phyloP scores from a whole-genome alignment of 2,329 filamentous ascomycete genomes.

The Cyclaneusma minus region DNA sequence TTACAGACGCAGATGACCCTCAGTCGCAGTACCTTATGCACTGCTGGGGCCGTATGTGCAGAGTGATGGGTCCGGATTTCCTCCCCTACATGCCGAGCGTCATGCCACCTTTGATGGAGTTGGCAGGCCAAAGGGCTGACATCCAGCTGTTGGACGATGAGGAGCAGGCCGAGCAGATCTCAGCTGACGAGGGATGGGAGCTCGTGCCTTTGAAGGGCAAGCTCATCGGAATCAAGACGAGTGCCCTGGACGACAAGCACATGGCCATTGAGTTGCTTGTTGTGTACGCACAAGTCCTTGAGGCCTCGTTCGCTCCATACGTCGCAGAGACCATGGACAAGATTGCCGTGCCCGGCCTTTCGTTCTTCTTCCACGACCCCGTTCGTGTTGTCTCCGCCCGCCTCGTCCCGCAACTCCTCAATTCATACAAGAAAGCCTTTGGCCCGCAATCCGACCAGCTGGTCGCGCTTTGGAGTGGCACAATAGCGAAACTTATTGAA shows the following conservation, averaged over 20 bases:
- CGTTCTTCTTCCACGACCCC: constrained; percentile 98
- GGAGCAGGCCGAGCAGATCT: constrained; percentile 80
- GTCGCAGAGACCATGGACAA: constrained; percentile 91
- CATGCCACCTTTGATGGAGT: constrained; percentile 82
- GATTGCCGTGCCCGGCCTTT: constrained; percentile 81
- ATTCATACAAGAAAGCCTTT: constrained; percentile 85
- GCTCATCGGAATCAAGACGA: constrained; percentile 96
- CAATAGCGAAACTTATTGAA: constrained; percentile 82
- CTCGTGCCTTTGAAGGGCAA: constrained; percentile 93
- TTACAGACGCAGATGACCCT: constrained; percentile 83
- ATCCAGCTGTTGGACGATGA: constrained; percentile 94
- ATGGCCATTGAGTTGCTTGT: constrained; percentile 98
- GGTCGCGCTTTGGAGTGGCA: constrained; percentile 66
- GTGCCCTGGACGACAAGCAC: constrained; percentile 93
- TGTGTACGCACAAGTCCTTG: constrained; percentile 92
- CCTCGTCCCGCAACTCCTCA: constrained; percentile 81
- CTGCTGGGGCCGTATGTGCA: constrained; percentile 98
- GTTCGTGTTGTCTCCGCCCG: constrained; percentile 91
- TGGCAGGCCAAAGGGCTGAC: constrained; percentile 90
- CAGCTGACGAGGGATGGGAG: constrained; percentile 95
- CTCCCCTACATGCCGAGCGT: constrained; percentile 83
- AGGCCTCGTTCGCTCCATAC: constrained; percentile 81
- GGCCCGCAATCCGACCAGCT: constrained; percentile 69
- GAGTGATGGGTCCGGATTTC: constrained; percentile 81
- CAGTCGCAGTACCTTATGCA: constrained; percentile 95